Evolutionary conservation across 1,139 yeast genomes (phyloP), one percentile per base, ranked within the genome.

Genomic region (Candida buenavistaensis): DNA sequence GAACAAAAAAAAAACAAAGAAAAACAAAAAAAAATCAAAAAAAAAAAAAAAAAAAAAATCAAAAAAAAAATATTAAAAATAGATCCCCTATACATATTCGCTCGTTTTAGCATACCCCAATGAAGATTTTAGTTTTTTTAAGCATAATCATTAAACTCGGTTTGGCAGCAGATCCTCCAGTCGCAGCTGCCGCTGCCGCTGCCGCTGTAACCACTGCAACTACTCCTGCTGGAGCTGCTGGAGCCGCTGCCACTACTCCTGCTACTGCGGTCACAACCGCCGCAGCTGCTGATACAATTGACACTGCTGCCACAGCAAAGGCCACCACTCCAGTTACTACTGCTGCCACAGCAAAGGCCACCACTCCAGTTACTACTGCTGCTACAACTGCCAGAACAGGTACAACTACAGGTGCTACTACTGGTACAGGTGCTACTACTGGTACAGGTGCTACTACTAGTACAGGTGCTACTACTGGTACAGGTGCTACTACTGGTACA

Each of bases 121-220:
- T 37, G 41, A 35, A 24, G 17, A 26, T 14, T n/a, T 4, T 37
- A 11, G 15, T 40, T 24, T 23, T 37, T 6, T 32, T 41, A 14
- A 14, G 26, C 14, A n/a, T 32, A 5, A 16, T 30, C 8, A 14
- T 29, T 11, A 29, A 21, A 14, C 14, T 23, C 10, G 16, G 34
- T 29, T 17, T 32, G 9, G 40, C 42, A 11, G 46, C 38, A 1
- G 46, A 37, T 30, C 27, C 40, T 6, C 35, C 30, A 8, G 39
- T 44, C 15, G 36, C 47, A 27, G 40, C 51, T 6, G 38, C 48
- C 14, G 37, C 44, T 5, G 37, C 45, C 11, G 35, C 46, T 19
- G 38, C 47, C 7, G 32, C 41, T n/a, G 34, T 40, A 4, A 38
- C 46, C 12, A 36, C 40, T 13, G 33, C 44, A 3, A 32, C 47